Base-by-base conservation (phyloP, 129 eudicot species). In the Deinandra increscens region DNA sequence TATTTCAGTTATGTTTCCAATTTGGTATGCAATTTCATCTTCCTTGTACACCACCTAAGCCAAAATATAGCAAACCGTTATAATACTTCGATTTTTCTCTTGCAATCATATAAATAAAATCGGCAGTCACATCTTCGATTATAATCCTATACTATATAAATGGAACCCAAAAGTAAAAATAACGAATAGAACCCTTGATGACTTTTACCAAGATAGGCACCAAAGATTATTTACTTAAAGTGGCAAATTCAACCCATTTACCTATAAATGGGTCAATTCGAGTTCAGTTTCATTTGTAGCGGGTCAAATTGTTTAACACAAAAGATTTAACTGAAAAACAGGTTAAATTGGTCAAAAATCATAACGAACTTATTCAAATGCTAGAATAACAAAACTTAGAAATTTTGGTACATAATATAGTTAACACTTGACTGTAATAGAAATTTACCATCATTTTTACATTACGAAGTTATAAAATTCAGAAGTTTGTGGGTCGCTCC, bases 1-100 rank as follows among this genome's bases (percentile, higher is more conserved):
- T 81, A 92, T 84, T 79, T 92, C 98, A 7, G 98, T 92, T 60
- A 89, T 92, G 76, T 88, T 95, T 67, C 98, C 96, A 37, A 92
- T 86, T 74, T 92, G 98, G 78, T 92, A 92, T 33, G 98, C 98
- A 77, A 92, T 88, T 84, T 92, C 98, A 77, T 88, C 87, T 76
- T 85, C 91, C 43, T 89, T 85, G 80, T 80, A 92, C 38, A 88
- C 86, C 82, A 88, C 98, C 98, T 91, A 65, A 18, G 15, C 36
- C 38, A 76, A 75, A 31, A 77, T 19, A 75, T 50, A 13, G 11
- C 46, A 69, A 37, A 76, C 33, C 14, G 18, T 64, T 69, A 58
- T 6, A 45, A 56, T 18, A 53, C 4, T 60, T 44, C 19, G 0
- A 26, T 59, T 66, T 50, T 18, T 41, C 54, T 17, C 37, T 54